phyloP scores from a whole-genome alignment of 495 filamentous ascomycete species.

The Cairneyella variabilis region DNA sequence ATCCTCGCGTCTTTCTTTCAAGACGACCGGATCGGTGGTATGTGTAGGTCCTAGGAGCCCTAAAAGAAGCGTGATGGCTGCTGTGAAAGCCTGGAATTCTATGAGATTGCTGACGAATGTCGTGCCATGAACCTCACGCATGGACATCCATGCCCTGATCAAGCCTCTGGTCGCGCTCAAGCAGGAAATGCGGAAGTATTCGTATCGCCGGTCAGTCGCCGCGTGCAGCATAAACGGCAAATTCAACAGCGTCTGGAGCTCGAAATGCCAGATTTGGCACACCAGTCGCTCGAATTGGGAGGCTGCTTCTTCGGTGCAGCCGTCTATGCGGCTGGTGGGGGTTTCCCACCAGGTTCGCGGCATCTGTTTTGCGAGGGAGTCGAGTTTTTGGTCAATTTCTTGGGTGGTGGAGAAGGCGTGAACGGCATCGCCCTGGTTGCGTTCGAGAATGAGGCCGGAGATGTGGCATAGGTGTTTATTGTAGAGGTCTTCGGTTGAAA shows the following conservation, averaged over 20 bases:
- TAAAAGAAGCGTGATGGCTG: slow-evolving; percentile 39
- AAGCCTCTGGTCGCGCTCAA: slow-evolving; percentile 34
- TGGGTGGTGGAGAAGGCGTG: slow-evolving; percentile 29
- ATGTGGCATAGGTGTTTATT: slow-evolving; percentile 23
- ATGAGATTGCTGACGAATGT: slow-evolving; percentile 37
- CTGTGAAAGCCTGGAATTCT: slow-evolving; percentile 41
- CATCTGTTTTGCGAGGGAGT: slow-evolving; percentile 33
- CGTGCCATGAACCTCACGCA: slow-evolving; percentile 28
- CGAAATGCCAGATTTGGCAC: slow-evolving; percentile 43
- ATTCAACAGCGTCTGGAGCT: slow-evolving; percentile 38
- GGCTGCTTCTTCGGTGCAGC: slow-evolving; percentile 10
- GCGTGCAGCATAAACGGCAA: slow-evolving; percentile 43
- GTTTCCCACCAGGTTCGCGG: slow-evolving; percentile 33
- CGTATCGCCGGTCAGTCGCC: slow-evolving; percentile 36
- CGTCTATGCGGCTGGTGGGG: not conserved
- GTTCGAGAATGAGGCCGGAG: slow-evolving; percentile 35
- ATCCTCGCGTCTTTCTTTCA: slow-evolving; percentile 24
- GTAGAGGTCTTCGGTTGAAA: slow-evolving; percentile 28
- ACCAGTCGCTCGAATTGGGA: slow-evolving; percentile 26
- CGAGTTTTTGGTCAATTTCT: slow-evolving; percentile 39
- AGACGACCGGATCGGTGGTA: not conserved
- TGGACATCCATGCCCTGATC: slow-evolving; percentile 34
- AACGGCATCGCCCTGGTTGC: slow-evolving; percentile 25
- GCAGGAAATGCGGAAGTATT: slow-evolving; percentile 45
- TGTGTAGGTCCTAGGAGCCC: slow-evolving; percentile 29